Conservation (phyloP, 192 early-diverging fungal genomes). For the Backusella liffmaniae region DNA sequence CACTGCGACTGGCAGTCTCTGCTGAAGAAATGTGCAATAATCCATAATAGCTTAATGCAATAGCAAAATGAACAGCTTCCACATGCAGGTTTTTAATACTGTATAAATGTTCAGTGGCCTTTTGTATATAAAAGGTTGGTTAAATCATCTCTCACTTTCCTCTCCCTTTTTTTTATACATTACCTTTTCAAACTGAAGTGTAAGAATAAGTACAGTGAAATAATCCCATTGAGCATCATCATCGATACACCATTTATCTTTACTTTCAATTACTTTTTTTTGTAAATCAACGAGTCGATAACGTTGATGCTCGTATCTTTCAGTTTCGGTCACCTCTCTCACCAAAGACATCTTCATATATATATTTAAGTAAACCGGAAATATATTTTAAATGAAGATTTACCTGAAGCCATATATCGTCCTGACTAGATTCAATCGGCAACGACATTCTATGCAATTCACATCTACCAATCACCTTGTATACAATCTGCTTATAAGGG, state of each 20-base stretch:
- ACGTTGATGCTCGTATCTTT: conserved; percentile 52
- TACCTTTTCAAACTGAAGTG: conserved; percentile 86
- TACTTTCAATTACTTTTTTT: conserved; percentile 61
- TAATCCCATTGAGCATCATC: conserved; percentile 69
- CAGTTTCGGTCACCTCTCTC: conserved; percentile 51
- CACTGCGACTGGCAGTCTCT: conserved; percentile 41
- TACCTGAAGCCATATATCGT: conserved; percentile 92
- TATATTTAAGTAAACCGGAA: background rate
- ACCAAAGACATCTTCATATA: conserved; percentile 59
- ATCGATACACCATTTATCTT: conserved; percentile 70
- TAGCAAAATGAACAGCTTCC: conserved; percentile 92
- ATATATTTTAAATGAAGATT: too few relatives aligned
- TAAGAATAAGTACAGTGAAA: conserved; percentile 79
- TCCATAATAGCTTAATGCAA: conserved; percentile 78
- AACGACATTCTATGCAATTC: conserved; percentile 70
- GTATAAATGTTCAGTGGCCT: conserved; percentile 74
- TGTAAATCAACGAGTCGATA: conserved; percentile 73
- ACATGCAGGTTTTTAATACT: conserved; percentile 58
- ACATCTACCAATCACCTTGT: conserved; percentile 88
- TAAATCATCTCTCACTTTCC: background rate
- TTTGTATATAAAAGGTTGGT: background rate
- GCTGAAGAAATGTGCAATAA: conserved; percentile 67
- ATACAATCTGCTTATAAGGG: conserved; percentile 90
- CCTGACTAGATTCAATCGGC: conserved; percentile 74
- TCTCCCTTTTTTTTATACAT: background rate